Evolutionary conservation across 202 grass and related monocot species (phyloP), one percentile per base, ranked within the genome.

Genomic region (Panicum virgatum): DNA sequence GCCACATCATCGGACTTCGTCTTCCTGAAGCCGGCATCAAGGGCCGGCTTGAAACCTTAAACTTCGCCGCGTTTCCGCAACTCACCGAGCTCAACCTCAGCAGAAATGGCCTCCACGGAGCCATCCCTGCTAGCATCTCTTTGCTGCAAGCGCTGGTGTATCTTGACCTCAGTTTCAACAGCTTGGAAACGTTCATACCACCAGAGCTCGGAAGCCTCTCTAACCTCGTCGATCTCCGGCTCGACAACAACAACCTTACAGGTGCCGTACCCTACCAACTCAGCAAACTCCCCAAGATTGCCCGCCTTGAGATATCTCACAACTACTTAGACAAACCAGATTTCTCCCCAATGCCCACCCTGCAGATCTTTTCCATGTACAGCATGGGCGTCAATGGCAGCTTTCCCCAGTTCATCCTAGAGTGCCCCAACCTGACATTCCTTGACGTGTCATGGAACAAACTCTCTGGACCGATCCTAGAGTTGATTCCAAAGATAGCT

Each of bases 381-480:
- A 40, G 1, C 53, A 12, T 57, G 2, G n/a, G n/a, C 2, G 4
- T 25, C 12, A 57, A 57, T 57, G 64, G 18, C 19, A 67, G 36
- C 11, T 67, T 67, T 23, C 64, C 64, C 11, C 2, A 57, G n/a
- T 57, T 57, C n/a, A 57, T 57, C 53, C 8, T 57, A 1, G 64
- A 42, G 16, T 43, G 37, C 64, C 36, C 37, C 37, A 43, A 67
- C 34, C 38, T 67, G 38, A 67, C 18, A 16, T 37, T 22, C 18
- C 64, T 67, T 42, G 57, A 67, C 38, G 10, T 67, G 37, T 43
- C 64, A 11, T 67, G 64, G 64, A 67, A 67, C 37, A 67, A 12
- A 42, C n/a, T 66, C 18, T 66, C 36, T 43, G 19, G 19, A 10
- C 10, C 37, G 4, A 67, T 67, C 4, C 7, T 67, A 20, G 64